phyloP scores from a whole-genome alignment of 176 grass and related monocot species.

The Echinochloa phyllopogon region DNA sequence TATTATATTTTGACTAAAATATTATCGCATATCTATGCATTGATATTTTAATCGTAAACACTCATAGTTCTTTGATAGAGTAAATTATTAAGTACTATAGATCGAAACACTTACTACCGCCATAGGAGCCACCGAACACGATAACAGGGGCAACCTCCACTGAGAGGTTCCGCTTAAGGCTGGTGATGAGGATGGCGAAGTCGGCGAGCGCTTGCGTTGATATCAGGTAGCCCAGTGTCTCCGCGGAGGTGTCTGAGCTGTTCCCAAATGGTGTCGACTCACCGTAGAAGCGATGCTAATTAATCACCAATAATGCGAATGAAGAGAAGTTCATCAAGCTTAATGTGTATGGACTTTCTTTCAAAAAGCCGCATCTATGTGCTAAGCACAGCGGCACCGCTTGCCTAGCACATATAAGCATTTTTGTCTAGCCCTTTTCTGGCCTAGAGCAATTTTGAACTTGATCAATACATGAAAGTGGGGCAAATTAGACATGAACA shows the following conservation, averaged over 20 bases:
- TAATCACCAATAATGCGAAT: neutral
- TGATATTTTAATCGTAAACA: too few relatives aligned
- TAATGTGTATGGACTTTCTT: neutral
- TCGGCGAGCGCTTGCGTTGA: conserved; percentile 96
- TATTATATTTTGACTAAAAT: too few relatives aligned
- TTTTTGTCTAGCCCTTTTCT: too few relatives aligned
- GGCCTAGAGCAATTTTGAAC: too few relatives aligned
- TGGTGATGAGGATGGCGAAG: conserved; percentile 80
- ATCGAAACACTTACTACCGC: conserved; percentile 63
- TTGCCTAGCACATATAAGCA: too few relatives aligned
- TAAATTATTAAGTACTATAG: too few relatives aligned
- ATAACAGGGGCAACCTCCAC: conserved; percentile 77
- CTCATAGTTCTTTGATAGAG: too few relatives aligned
- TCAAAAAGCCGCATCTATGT: too few relatives aligned
- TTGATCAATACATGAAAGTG: too few relatives aligned
- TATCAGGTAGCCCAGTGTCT: conserved; percentile 78
- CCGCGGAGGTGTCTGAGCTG: conserved; percentile 57
- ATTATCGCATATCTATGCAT: too few relatives aligned
- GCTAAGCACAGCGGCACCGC: too few relatives aligned
- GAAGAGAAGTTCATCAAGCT: neutral
- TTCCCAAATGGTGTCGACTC: conserved; percentile 91
- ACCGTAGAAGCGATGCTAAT: conserved; percentile 92
- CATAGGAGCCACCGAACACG: conserved; percentile 89
- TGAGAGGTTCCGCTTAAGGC: conserved; percentile 81
- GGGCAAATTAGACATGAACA: too few relatives aligned